phyloP scores from a whole-genome alignment of 495 filamentous ascomycete genomes.

The Penicilliopsis zonata region DNA sequence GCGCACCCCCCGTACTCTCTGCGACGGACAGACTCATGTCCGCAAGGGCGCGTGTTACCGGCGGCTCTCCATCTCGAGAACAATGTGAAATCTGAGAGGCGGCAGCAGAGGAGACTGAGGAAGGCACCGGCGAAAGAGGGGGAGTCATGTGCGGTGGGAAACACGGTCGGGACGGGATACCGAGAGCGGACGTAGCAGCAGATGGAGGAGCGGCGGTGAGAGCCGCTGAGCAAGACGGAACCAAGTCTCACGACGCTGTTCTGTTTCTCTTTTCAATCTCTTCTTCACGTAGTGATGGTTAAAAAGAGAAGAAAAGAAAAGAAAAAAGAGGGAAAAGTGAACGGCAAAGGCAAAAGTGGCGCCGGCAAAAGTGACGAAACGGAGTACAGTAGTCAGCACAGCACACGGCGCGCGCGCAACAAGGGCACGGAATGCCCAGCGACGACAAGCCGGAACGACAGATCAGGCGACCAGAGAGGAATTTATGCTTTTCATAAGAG shows the following conservation, averaged over 20 bases:
- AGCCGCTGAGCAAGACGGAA: too few relatives aligned
- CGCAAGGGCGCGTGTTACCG: slow-evolving; percentile 35
- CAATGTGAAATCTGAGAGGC: slow-evolving; percentile 29
- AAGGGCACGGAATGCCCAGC: slow-evolving; percentile 17
- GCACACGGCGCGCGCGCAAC: slow-evolving; percentile 8
- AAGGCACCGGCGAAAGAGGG: slow-evolving; percentile 30
- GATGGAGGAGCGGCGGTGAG: too few relatives aligned
- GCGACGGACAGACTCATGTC: slow-evolving; percentile 31
- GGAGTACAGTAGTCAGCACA: slow-evolving; percentile 6
- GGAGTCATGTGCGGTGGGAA: slow-evolving; percentile 39
- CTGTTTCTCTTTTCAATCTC: too few relatives aligned
- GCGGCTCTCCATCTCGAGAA: slow-evolving; percentile 28
- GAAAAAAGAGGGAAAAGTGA: slow-evolving; percentile 3
- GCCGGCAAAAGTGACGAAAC: slow-evolving; percentile 15
- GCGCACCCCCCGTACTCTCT: slow-evolving; percentile 24
- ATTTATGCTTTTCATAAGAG: too few relatives aligned
- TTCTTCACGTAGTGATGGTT: too few relatives aligned
- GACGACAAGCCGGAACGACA: slow-evolving; percentile 7
- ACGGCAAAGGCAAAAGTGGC: slow-evolving; percentile 14
- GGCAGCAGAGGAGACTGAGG: slow-evolving; percentile 32
- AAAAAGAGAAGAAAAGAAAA: slow-evolving; percentile 9
- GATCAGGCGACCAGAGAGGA: too few relatives aligned
- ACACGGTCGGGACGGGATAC: slow-evolving; percentile 3
- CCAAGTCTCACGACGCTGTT: too few relatives aligned
- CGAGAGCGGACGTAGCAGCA: slow-evolving; percentile 6